These are phyloP conservation scores for Zizania palustris DNA, from an alignment of 202 grass and related monocot species.

Conservation along the genomic window DNA sequence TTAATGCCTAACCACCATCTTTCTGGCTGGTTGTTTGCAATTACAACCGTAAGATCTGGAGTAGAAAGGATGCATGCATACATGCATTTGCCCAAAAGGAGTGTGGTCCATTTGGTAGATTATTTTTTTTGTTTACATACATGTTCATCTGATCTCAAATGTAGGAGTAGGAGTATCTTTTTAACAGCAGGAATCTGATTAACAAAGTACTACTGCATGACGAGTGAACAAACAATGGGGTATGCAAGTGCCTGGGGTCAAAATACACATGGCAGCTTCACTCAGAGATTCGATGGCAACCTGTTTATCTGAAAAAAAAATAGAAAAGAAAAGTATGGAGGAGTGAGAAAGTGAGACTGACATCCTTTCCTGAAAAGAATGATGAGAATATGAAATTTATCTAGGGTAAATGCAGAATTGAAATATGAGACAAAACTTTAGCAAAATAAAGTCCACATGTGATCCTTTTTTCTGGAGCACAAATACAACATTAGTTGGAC, in stretches of 20 bases:
- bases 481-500: too few relatives aligned
- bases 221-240: constrained; percentile 15
- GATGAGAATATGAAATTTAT: not conserved
- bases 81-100: constrained; percentile 23
- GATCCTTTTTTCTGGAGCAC: too few relatives aligned
- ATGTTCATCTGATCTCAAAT: constrained; percentile 25
- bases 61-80: not conserved
- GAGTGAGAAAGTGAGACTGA: constrained; percentile 1
- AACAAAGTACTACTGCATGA: constrained; percentile 4
- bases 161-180: constrained; percentile 2
- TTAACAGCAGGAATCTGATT: not conserved
- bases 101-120: constrained; percentile 22
- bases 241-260: constrained; percentile 36
- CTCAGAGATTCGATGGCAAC: constrained; percentile 4
- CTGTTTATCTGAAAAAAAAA: constrained; percentile 14
- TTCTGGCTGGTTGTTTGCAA: constrained; percentile 22
- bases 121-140: constrained; percentile 31
- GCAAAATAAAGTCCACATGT: not conserved
- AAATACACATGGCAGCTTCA: constrained; percentile 46
- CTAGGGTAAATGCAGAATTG: not conserved
- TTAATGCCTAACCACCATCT: constrained; percentile 49
- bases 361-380: constrained; percentile 17
- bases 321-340: not conserved
- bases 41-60: constrained; percentile 19
- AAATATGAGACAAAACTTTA: not conserved